A percentile compares a stretch with the other conserved stretches of the same genome.
phyloP scores from a whole-genome alignment of 768 basidiomycete genomes.

The Auricularia heimuer region DNA sequence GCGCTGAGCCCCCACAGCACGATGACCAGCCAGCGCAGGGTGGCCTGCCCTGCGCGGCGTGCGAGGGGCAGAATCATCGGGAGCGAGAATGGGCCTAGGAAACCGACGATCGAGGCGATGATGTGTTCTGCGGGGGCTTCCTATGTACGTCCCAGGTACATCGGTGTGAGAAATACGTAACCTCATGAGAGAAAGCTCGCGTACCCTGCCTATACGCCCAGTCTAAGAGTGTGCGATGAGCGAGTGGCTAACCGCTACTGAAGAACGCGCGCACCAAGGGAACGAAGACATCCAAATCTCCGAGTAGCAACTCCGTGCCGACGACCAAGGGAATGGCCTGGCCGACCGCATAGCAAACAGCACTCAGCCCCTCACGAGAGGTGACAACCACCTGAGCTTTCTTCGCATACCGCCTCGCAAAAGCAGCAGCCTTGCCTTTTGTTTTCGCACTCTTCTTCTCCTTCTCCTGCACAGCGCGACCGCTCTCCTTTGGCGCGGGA shows the following conservation, averaged over 20 bases:
- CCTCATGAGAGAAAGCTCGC: conserved; percentile 1
- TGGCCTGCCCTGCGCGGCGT: conserved; percentile 50
- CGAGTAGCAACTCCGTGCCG: conserved; percentile 46
- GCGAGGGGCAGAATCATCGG: conserved; percentile 62
- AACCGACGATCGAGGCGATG: conserved; percentile 66
- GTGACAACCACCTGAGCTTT: not conserved
- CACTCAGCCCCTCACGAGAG: not conserved
- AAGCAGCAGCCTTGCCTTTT: not conserved
- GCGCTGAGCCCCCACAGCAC: conserved; percentile 37
- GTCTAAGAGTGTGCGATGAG: conserved; percentile 36
- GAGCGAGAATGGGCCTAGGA: conserved; percentile 44
- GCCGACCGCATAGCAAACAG: conserved; percentile 45
- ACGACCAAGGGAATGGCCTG: conserved; percentile 45
- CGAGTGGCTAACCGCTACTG: not conserved
- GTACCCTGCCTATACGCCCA: conserved; percentile 60
- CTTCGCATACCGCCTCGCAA: not conserved
- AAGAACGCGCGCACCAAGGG: conserved; percentile 51
- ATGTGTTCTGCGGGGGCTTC: conserved; percentile 84
- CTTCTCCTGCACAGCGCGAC: no score
- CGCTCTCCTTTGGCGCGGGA: not conserved
- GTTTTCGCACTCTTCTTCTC: not conserved
- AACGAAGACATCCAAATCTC: conserved; percentile 78
- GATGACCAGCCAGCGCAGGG: conserved; percentile 32
- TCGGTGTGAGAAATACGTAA: not conserved
- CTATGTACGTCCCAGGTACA: conserved; percentile 9